A percentile compares a stretch with the other conserved stretches of the same genome.
These are phyloP conservation scores for Colletotrichum sansevieriae DNA, from an alignment of 2,329 filamentous ascomycete species.

Conservation along the genomic window DNA sequence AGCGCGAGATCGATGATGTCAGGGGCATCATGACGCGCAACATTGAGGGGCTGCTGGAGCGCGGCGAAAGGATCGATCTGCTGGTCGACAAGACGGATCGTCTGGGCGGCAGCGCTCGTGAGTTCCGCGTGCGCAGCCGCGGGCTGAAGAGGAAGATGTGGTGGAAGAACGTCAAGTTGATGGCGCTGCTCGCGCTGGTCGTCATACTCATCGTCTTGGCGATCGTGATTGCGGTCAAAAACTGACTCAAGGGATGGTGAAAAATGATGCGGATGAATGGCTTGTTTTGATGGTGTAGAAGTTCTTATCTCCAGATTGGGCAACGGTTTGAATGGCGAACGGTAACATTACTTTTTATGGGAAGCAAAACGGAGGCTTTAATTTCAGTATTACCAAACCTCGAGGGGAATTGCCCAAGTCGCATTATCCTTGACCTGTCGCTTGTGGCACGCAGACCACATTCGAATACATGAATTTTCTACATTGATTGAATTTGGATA, in stretches of 20 bases:
- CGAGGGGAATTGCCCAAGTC: slow-evolving; percentile 9
- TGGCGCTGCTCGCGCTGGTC: slow-evolving; percentile 82
- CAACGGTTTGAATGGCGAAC: slow-evolving; percentile 39
- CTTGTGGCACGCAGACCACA: slow-evolving; percentile 32
- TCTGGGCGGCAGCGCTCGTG: slow-evolving; percentile 86
- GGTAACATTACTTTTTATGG: slow-evolving; percentile 31
- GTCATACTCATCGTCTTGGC: slow-evolving; percentile 69
- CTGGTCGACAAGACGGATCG: slow-evolving; percentile 97
- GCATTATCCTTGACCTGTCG: slow-evolving; percentile 17
- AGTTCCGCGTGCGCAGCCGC: slow-evolving; percentile 89
- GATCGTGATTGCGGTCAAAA: slow-evolving; percentile 68
- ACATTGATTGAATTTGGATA: background rate
- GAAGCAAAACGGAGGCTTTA: slow-evolving; percentile 37
- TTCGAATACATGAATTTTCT: slow-evolving; percentile 19
- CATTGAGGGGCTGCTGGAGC: slow-evolving; percentile 89
- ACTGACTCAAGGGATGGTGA: slow-evolving; percentile 42
- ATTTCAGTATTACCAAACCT: slow-evolving; percentile 12
- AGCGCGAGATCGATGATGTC: slow-evolving; percentile 92
- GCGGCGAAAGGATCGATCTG: slow-evolving; percentile 92
- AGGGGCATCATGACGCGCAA: slow-evolving; percentile 95
- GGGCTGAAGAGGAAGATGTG: slow-evolving; percentile 95
- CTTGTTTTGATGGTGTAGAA: slow-evolving; percentile 32
- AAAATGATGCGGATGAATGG: slow-evolving; percentile 23
- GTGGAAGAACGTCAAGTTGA: slow-evolving; percentile 99
- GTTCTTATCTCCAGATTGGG: slow-evolving; percentile 34